Evolutionary conservation across 352 stramenopile species (phyloP), one percentile per base, ranked within the genome.

Genomic region (Phytophthora uliginosa): DNA sequence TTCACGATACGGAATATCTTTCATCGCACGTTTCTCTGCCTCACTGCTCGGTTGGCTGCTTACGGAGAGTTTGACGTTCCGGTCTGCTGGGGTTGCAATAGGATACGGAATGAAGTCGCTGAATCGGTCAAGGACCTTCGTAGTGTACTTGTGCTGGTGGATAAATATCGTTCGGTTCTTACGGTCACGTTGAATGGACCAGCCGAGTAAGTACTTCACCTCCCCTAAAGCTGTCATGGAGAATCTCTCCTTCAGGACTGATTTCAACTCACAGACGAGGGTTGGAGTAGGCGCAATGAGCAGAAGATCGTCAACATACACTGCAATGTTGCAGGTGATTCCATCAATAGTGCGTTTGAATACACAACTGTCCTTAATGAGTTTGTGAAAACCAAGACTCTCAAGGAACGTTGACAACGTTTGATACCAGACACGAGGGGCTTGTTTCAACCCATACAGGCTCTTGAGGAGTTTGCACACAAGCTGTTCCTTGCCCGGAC

Each of bases 161-260:
- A 63, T 75, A 52, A 59, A 71, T 17, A 71, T 75, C 45, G 68
- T 71, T 63, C 62, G 48, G 28, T 51, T 63, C 31, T 74, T 74
- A 60, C 42, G 52, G 22, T 70, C 48, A 20, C 54, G 26, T 61
- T 65, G 42, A 42, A 71, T 71, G 12, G 33, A 71, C 55, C 33
- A 66, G 18, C 55, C 47, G 45, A 71, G 63, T 65, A 65, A 59
- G 40, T 73, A 68, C 17, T 40, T 69, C 51, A 59, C 51, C 50
- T 72, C 24, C 58, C 63, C 57, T 66, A 62, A 60, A 64, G 67
- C 48, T 22, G 18, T 58, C 57, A 73, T 52, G 66, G 66, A 73
- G 58, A 73, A 42, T 12, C 50, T 7, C n/a, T 61, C 20, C 5
- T 63, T 38, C 20, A 69, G 22, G 40, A 52, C 52, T 3, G 66